A percentile compares a stretch with the other conserved stretches of the same genome.
phyloP scores from a whole-genome alignment of 228 moss, liverwort and hornwort genomes.

The Sphagnum magellanicum region DNA sequence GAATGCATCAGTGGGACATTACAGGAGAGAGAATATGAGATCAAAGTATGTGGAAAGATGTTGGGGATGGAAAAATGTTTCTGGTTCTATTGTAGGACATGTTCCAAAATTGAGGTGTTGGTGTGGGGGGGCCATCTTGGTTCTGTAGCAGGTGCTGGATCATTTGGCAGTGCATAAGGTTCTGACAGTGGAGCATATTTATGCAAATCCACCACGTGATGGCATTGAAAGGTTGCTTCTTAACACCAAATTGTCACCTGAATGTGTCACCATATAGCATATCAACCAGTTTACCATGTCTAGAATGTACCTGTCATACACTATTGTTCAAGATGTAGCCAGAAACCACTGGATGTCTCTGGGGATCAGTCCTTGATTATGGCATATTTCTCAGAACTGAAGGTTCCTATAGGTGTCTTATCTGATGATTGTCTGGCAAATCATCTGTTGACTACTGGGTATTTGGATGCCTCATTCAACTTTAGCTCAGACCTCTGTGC shows the following conservation, averaged over 20 bases:
- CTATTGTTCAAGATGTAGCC: not conserved
- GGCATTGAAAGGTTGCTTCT: slow-evolving; percentile 64
- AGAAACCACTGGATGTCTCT: not conserved
- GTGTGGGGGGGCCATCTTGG: not conserved
- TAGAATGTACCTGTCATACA: not conserved
- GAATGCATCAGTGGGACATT: not conserved
- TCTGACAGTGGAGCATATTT: slow-evolving; percentile 62
- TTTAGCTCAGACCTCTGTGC: not conserved
- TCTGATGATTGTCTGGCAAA: no score
- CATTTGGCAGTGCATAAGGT: slow-evolving; percentile 52
- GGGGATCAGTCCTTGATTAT: not conserved
- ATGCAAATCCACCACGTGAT: slow-evolving; percentile 52
- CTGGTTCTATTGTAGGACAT: no score
- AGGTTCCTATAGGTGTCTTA: not conserved
- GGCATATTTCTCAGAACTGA: not conserved
- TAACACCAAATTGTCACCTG: not conserved
- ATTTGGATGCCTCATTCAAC: no score
- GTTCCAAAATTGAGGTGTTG: no score
- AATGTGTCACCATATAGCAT: not conserved
- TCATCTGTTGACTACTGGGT: no score
- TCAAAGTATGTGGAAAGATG: not conserved
- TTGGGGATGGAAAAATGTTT: not conserved
- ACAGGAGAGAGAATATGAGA: not conserved
- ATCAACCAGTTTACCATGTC: not conserved
- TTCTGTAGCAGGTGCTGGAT: slow-evolving; percentile 56